Evolutionary conservation across 2,329 filamentous ascomycete species (phyloP), one percentile per base, ranked within the genome.

Genomic region (Diaporthe nobilis): DNA sequence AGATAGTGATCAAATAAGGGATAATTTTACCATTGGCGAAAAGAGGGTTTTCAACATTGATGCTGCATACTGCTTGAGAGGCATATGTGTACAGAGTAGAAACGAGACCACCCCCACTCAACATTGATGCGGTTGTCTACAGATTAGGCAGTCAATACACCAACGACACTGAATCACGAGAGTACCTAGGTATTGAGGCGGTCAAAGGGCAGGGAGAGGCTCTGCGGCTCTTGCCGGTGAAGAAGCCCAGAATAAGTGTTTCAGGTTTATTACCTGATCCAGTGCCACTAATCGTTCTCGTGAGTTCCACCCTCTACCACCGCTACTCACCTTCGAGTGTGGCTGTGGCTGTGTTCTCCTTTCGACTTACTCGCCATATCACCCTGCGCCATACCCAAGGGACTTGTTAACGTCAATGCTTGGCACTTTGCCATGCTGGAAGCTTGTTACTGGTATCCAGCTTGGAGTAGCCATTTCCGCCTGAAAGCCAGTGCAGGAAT

Each of bases 191-290:
- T 8, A 39, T 15, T 4, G 3, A 39, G 25, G 13, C 47, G 15
- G 22, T 2, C 31, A n/a, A 8, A 10, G 53, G 13, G 15, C 22
- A 39, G 2, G n/a, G 47, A 17, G 65, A 37, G 65, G 47, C 65
- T 68, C 65, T 68, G 47, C 65, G 47, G 65, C 31, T 53, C 65
- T 68, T 68, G 10, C 65, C 65, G 65, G 25, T 4, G 37, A 15
- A 53, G 31, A 13, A 31, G n/a, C 47, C 34, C 13, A 22, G 17
- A 28, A 22, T 42, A 51, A 4, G 13, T 42, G 65, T 42, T 53
- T 68, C 47, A 39, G 25, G 15, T 53, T 20, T 22, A 53, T 53
- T 12, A 22, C 31, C 9, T 2, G 15, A 49, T 39, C 34, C 31
- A 15, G n/a, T 28, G 4, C 10, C 13, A 53, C 20, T 53, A 20